Evolutionary conservation across 2,329 filamentous ascomycete species (phyloP).

Genomic region (Neofusicoccum sp.): DNA sequence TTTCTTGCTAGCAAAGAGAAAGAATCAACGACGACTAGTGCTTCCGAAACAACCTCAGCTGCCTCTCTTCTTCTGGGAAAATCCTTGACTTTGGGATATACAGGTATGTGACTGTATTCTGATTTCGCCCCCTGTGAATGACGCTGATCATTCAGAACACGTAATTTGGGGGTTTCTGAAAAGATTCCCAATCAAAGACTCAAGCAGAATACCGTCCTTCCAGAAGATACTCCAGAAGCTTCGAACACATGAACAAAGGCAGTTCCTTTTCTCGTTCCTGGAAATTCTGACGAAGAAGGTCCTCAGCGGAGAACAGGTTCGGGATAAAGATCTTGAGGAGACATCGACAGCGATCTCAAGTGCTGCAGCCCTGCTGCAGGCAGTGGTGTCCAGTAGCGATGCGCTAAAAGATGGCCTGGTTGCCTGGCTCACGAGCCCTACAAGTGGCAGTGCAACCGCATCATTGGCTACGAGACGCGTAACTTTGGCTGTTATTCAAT

Average conservation of each 20-base stretch:
- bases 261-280: constrained; percentile 38
- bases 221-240: constrained; percentile 42
- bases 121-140: not conserved
- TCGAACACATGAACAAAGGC: constrained; percentile 49
- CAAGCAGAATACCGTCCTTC: constrained; percentile 29
- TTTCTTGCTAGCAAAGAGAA: constrained; percentile 40
- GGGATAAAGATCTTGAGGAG: not conserved
- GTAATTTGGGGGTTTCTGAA: constrained; percentile 17
- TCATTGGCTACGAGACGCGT: constrained; percentile 27
- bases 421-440: constrained; percentile 24
- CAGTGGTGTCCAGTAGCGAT: constrained; percentile 19
- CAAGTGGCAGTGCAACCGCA: constrained; percentile 18
- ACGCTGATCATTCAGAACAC: constrained; percentile 19
- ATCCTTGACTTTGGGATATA: constrained; percentile 69
- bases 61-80: constrained; percentile 53
- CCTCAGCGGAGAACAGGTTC: constrained; percentile 17
- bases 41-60: constrained; percentile 28
- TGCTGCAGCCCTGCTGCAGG: constrained; percentile 19
- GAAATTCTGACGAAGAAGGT: constrained; percentile 27
- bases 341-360: constrained; percentile 12
- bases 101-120: constrained; percentile 49
- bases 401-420: constrained; percentile 22
- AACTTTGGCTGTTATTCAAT: constrained; percentile 26
- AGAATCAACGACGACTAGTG: not conserved
- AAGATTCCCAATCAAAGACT: not conserved